These are phyloP conservation scores for Aspergillus baeticus DNA, from an alignment of 495 filamentous ascomycete species.

Conservation along the genomic window DNA sequence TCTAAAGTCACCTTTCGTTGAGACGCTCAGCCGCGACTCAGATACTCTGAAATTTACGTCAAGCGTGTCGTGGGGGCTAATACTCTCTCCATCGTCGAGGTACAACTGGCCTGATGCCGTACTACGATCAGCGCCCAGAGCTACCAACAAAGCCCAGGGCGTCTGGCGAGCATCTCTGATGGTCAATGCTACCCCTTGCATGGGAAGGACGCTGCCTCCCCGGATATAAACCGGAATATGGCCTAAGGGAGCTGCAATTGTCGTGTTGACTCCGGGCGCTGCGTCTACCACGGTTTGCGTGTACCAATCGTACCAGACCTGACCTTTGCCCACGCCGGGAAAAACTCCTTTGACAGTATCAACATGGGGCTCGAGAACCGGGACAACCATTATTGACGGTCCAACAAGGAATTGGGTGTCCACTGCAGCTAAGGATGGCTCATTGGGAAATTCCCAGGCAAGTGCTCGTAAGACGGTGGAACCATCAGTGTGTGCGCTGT, in stretches of 20 bases:
- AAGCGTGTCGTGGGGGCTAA: conserved; percentile 55
- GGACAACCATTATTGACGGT: conserved; percentile 65
- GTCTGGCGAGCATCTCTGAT: conserved; percentile 63
- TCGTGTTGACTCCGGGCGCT: conserved; percentile 62
- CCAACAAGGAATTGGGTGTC: conserved; percentile 82
- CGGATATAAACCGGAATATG: conserved; percentile 78
- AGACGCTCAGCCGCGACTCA: conserved; percentile 44
- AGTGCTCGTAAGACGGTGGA: conserved; percentile 79
- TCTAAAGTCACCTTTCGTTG: conserved; percentile 50
- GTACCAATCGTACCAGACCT: conserved; percentile 86
- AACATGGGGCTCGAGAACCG: conserved; percentile 67
- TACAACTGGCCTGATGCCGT: conserved; percentile 68
- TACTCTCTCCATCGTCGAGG: conserved; percentile 79
- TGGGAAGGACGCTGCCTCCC: conserved; percentile 66
- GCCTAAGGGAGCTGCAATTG: conserved; percentile 70
- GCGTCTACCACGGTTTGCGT: conserved; percentile 53
- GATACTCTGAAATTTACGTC: conserved; percentile 57
- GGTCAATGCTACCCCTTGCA: conserved; percentile 70
- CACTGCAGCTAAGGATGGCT: conserved; percentile 63
- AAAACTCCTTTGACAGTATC: conserved; percentile 72
- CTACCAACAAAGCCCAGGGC: conserved; percentile 68
- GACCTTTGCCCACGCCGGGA: conserved; percentile 62
- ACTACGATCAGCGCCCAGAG: conserved; percentile 55
- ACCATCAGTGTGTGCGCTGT: conserved; percentile 64
- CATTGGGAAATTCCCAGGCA: conserved; percentile 80